Conservation (phyloP, 768 basidiomycete species). For the Infundibulicybe gibba region DNA sequence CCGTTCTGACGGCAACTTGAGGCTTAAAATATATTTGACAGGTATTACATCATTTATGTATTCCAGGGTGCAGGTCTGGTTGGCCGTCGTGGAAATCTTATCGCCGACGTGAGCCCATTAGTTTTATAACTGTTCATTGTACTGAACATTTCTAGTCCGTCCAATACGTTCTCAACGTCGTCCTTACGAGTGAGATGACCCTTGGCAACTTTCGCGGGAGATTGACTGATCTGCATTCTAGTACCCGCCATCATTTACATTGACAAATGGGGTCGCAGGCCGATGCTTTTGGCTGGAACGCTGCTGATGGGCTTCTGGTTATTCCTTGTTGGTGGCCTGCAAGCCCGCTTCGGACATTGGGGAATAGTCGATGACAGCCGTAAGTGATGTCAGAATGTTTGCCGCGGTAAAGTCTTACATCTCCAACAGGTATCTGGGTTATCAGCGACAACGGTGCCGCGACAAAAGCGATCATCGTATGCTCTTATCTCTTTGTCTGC, state of each 20-base stretch:
- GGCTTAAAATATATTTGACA: constrained; percentile 11
- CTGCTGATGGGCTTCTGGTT: constrained; percentile 75
- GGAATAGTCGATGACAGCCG: constrained; percentile 34
- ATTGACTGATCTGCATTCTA: constrained; percentile 24
- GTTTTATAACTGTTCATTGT: background rate
- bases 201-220: constrained; percentile 34
- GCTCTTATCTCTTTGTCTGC: constrained; percentile 75
- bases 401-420: background rate
- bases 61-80: constrained; percentile 78
- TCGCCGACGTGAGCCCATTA: constrained; percentile 44
- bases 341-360: constrained; percentile 66
- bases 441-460: constrained; percentile 49
- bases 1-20: background rate
- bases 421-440: constrained; percentile 37
- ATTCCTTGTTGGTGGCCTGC: constrained; percentile 73
- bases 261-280: constrained; percentile 77
- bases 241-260: constrained; percentile 59
- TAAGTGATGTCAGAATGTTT: constrained; percentile 12
- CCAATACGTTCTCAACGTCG: constrained; percentile 55
- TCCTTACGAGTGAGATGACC: constrained; percentile 32
- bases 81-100: constrained; percentile 68
- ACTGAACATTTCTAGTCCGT: constrained; percentile 42
- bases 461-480: constrained; percentile 73
- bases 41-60: constrained; percentile 67
- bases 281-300: constrained; percentile 66